These are phyloP conservation scores for Teratosphaeria gauchensis DNA, from an alignment of 2,329 filamentous ascomycete genomes.

Conservation along the genomic window DNA sequence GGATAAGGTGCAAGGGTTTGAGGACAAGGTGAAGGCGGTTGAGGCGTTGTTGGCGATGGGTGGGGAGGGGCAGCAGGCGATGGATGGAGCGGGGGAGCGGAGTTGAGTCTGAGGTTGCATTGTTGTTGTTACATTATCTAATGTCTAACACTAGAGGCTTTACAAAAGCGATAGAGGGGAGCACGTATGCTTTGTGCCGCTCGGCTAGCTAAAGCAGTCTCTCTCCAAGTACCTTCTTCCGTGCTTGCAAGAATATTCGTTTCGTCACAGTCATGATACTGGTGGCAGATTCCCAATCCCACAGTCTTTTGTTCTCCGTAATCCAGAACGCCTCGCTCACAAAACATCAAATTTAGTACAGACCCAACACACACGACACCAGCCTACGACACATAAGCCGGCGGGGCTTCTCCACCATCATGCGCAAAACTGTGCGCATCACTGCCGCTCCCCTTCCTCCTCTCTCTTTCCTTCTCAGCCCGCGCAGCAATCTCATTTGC, in stretches of 20 bases:
- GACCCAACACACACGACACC: not conserved
- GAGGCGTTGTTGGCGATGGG: constrained; percentile 40
- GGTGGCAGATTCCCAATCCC: not conserved
- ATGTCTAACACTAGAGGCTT: no score
- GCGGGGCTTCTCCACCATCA: constrained; percentile 21
- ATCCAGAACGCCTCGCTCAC: not conserved
- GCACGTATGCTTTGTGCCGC: not conserved
- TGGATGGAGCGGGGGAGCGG: constrained; percentile 6
- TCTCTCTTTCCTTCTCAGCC: constrained; percentile 69
- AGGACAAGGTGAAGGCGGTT: constrained; percentile 65
- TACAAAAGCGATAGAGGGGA: no score
- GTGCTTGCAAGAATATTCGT: not conserved
- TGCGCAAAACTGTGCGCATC: not conserved
- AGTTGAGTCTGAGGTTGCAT: not conserved
- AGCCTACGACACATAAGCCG: constrained; percentile 22
- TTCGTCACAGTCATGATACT: not conserved
- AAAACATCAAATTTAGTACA: not conserved
- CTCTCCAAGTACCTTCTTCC: not conserved
- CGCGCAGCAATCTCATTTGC: constrained; percentile 80
- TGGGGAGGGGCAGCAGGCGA: not conserved
- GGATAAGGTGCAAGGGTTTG: constrained; percentile 73
- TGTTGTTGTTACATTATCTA: not conserved
- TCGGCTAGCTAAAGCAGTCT: not conserved
- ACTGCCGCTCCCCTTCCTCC: constrained; percentile 12
- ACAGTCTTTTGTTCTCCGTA: not conserved